phyloP scores from a whole-genome alignment of 2,329 filamentous ascomycete genomes.

The Ascochyta koolunga region DNA sequence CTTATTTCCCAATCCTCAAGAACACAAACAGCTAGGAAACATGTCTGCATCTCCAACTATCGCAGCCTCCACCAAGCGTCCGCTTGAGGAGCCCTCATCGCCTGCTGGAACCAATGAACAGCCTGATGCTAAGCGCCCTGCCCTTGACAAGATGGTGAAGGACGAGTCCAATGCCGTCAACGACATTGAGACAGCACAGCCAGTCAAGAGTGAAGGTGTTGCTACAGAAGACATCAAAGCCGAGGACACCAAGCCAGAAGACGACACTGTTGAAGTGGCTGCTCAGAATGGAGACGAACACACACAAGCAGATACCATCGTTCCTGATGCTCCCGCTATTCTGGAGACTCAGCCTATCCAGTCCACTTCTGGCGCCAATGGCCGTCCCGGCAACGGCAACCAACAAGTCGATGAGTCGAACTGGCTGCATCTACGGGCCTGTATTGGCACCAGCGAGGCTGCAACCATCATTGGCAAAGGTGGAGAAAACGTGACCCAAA shows the following conservation, averaged over 20 bases:
- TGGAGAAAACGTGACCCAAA: slow-evolving; percentile 97
- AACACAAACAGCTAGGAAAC: slow-evolving; percentile 37
- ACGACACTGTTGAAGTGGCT: slow-evolving; percentile 33
- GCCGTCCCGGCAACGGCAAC: slow-evolving; percentile 54
- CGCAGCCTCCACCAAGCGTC: slow-evolving; percentile 78
- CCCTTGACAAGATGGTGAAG: slow-evolving; percentile 88
- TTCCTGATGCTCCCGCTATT: slow-evolving; percentile 63
- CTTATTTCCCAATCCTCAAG: slow-evolving; percentile 24
- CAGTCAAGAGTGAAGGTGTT: slow-evolving; percentile 44
- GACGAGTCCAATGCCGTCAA: slow-evolving; percentile 59
- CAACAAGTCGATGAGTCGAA: slow-evolving; percentile 82
- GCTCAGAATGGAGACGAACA: slow-evolving; percentile 61
- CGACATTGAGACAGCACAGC: slow-evolving; percentile 52
- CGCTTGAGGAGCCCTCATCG: slow-evolving; percentile 94
- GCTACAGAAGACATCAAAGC: slow-evolving; percentile 42
- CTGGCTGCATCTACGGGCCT: slow-evolving; percentile 96
- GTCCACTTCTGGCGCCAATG: slow-evolving; percentile 61
- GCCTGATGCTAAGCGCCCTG: slow-evolving; percentile 95
- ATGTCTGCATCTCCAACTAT: slow-evolving; percentile 57
- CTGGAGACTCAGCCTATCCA: slow-evolving; percentile 65
- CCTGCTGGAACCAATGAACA: slow-evolving; percentile 90
- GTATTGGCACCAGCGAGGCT: slow-evolving; percentile 96
- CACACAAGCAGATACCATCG: slow-evolving; percentile 71
- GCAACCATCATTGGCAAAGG: slow-evolving; percentile 98
- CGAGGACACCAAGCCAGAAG: slow-evolving; percentile 34